These are phyloP conservation scores for Candida schatavii DNA, from an alignment of 805 yeast species.

Conservation along the genomic window DNA sequence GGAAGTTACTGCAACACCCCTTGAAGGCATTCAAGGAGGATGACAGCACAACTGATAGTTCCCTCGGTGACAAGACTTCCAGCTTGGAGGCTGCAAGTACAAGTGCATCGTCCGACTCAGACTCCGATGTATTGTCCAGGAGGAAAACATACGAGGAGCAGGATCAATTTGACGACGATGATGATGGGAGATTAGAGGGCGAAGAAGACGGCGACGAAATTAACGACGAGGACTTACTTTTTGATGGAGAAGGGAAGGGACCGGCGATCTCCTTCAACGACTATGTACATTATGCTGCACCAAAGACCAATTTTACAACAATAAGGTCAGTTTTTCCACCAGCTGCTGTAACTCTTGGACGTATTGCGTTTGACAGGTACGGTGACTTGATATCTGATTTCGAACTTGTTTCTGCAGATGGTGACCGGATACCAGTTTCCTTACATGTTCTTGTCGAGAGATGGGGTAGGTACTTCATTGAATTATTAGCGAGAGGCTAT, in stretches of 20 bases:
- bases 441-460: constrained; percentile 59
- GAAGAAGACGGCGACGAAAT: constrained; percentile 7
- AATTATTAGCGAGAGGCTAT: constrained; percentile 60
- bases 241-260: constrained; percentile 4
- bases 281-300: constrained; percentile 74
- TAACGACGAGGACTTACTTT: not conserved
- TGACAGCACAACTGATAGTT: not conserved
- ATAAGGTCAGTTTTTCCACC: constrained; percentile 71
- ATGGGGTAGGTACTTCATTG: constrained; percentile 75
- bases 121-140: not conserved
- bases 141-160: not conserved
- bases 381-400: constrained; percentile 66
- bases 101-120: constrained; percentile 2
- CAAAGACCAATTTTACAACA: constrained; percentile 62
- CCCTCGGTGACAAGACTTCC: not conserved
- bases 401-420: constrained; percentile 68
- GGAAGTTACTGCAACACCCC: not conserved
- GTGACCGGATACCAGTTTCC: constrained; percentile 65
- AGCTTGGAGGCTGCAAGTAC: not conserved
- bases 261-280: constrained; percentile 54
- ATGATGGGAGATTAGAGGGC: too few species aligned
- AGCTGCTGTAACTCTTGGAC: constrained; percentile 73
- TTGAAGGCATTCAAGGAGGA: not conserved
- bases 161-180: constrained; percentile 1
- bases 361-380: constrained; percentile 67